phyloP scores from a whole-genome alignment of 306 rosid genomes.

The Coriaria nepalensis region DNA sequence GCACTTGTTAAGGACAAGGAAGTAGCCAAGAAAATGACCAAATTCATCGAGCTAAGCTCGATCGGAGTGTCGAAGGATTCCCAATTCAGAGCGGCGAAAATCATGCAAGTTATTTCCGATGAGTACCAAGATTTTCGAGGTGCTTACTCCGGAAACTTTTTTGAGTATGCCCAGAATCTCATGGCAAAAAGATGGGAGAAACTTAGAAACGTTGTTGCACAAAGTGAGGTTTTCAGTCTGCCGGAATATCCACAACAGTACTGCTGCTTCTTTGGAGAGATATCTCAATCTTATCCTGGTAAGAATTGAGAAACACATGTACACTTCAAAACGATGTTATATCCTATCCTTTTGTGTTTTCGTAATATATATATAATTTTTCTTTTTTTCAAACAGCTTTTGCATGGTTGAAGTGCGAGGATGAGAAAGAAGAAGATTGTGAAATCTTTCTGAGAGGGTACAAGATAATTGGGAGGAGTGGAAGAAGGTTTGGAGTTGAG shows the following conservation, averaged over 20 bases:
- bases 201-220: conserved; percentile 22
- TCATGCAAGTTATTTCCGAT: conserved; percentile 47
- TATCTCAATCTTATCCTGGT: conserved; percentile 46
- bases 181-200: conserved; percentile 59
- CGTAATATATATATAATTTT: neutral
- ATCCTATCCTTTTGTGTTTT: neutral
- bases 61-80: conserved; percentile 79
- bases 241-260: conserved; percentile 21
- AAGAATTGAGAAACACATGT: neutral
- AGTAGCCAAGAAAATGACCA: conserved; percentile 51
- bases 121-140: conserved; percentile 27
- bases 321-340: neutral
- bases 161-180: conserved; percentile 20
- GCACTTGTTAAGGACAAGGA: conserved; percentile 66
- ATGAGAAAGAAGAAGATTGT: conserved; percentile 34
- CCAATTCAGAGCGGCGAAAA: conserved; percentile 53
- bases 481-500: conserved; percentile 45
- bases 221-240: conserved; percentile 25
- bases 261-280: conserved; percentile 39
- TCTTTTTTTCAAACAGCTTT: conserved; percentile 28
- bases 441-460: conserved; percentile 25
- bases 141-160: conserved; percentile 29
- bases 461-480: conserved; percentile 36
- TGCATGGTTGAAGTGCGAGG: conserved; percentile 59
- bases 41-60: conserved; percentile 39